Evolutionary conservation across 2,329 filamentous ascomycete species (phyloP).

Genomic region (Penicillium sp.): DNA sequence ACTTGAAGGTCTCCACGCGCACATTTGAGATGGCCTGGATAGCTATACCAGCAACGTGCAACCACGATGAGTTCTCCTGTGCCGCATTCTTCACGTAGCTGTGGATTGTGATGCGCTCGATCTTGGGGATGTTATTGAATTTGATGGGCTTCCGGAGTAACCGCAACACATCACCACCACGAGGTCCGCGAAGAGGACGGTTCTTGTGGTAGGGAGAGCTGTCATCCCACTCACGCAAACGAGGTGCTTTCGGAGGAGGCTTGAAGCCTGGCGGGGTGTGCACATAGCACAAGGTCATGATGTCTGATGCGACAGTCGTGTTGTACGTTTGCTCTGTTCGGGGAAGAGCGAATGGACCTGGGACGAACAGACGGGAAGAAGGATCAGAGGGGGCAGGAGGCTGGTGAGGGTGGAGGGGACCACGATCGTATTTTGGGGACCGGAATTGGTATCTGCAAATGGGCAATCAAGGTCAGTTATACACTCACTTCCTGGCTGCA

Average conservation of each 20-base stretch:
- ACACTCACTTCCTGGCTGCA: not conserved
- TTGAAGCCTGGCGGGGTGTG: slow-evolving; percentile 78
- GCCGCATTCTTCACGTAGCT: slow-evolving; percentile 67
- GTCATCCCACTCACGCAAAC: slow-evolving; percentile 81
- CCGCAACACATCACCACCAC: slow-evolving; percentile 64
- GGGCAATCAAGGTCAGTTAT: slow-evolving; percentile 8
- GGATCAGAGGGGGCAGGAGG: slow-evolving; percentile 83
- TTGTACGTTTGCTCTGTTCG: slow-evolving; percentile 88
- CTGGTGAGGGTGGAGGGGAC: slow-evolving; percentile 88
- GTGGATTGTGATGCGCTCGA: slow-evolving; percentile 78
- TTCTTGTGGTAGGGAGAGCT: slow-evolving; percentile 94
- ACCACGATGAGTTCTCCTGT: slow-evolving; percentile 65
- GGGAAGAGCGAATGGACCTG: slow-evolving; percentile 85
- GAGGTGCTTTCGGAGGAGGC: slow-evolving; percentile 56
- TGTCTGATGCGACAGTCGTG: slow-evolving; percentile 78
- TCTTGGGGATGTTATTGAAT: slow-evolving; percentile 80
- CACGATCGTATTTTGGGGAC: slow-evolving; percentile 90
- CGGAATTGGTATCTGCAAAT: slow-evolving; percentile 81
- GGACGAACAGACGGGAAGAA: slow-evolving; percentile 79
- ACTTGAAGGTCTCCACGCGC: slow-evolving; percentile 66
- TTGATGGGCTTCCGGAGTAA: slow-evolving; percentile 58
- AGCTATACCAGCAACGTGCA: slow-evolving; percentile 80
- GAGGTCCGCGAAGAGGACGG: slow-evolving; percentile 76
- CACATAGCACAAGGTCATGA: slow-evolving; percentile 83
- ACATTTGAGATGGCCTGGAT: slow-evolving; percentile 82